phyloP scores from a whole-genome alignment of 495 filamentous ascomycete genomes.

The Hypoxylon perforatum region DNA sequence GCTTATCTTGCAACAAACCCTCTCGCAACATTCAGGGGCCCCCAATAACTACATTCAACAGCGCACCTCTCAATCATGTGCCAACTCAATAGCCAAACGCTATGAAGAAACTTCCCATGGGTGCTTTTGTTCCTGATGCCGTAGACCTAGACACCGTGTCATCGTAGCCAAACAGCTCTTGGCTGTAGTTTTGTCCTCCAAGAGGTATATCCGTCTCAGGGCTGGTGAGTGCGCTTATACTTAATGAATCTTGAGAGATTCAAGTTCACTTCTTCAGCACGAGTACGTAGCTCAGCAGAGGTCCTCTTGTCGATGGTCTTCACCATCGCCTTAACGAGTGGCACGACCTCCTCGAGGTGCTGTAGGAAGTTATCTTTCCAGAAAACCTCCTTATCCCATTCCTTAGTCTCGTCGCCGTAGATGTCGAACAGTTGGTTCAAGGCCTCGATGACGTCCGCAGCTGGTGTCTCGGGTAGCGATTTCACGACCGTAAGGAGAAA shows the following conservation, averaged over 20 bases:
- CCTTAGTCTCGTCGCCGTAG: constrained; percentile 66
- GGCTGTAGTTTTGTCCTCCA: constrained; percentile 1
- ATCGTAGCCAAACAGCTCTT: background rate
- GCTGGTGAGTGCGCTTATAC: constrained; percentile 66
- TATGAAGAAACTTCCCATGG: background rate
- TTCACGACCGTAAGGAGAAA: constrained; percentile 66
- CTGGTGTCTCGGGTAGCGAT: constrained; percentile 54
- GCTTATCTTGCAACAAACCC: too few species aligned
- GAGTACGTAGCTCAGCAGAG: constrained; percentile 59
- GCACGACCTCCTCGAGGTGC: constrained; percentile 63
- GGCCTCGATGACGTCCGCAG: constrained; percentile 65
- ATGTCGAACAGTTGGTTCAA: constrained; percentile 71
- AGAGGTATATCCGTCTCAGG: constrained; percentile 10
- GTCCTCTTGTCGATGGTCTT: constrained; percentile 68
- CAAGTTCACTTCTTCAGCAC: constrained; percentile 66
- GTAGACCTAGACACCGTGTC: constrained; percentile 20
- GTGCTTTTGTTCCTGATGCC: background rate
- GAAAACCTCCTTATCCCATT: constrained; percentile 68
- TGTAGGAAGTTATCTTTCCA: constrained; percentile 67
- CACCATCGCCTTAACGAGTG: constrained; percentile 61
- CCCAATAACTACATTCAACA: background rate
- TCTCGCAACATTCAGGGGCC: background rate
- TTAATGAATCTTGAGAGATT: constrained; percentile 68
- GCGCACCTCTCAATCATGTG: background rate
- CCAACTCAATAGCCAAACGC: background rate